Conservation (phyloP, 2,329 filamentous ascomycete species). For the Scopulariopsis brevicaulis region DNA sequence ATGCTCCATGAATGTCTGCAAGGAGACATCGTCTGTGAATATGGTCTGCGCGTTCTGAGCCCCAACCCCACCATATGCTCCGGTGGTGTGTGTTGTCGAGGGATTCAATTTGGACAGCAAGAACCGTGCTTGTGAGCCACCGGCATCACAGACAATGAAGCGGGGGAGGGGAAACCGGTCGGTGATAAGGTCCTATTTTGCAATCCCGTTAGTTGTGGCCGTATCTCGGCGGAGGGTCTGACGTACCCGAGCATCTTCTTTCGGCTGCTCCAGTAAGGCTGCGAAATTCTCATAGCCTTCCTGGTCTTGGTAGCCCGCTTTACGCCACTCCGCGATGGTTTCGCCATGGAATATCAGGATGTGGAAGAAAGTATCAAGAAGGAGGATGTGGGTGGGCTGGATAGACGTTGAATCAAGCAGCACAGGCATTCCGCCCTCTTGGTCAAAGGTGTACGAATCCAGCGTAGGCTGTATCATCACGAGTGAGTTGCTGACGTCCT, state of each 20-base stretch:
- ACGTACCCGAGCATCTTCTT: conserved; percentile 87
- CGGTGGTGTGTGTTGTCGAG: conserved; percentile 89
- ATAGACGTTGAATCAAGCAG: conserved; percentile 93
- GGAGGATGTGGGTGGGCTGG: conserved; percentile 82
- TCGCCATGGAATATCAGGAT: conserved; percentile 99
- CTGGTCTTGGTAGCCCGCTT: conserved; percentile 95
- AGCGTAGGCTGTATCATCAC: conserved; percentile 98
- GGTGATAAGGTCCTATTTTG: conserved; percentile 76
- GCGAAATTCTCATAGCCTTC: conserved; percentile 98
- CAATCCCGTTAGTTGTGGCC: conserved; percentile 12
- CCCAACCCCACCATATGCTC: conserved; percentile 79
- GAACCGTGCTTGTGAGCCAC: conserved; percentile 95
- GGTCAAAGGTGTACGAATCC: conserved; percentile 94
- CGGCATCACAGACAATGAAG: conserved; percentile 98
- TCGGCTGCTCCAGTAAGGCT: conserved; percentile 76
- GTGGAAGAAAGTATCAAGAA: conserved; percentile 98
- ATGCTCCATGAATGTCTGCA: conserved; percentile 99
- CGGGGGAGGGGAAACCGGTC: conserved; percentile 96
- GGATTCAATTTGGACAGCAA: conserved; percentile 94
- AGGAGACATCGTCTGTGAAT: conserved; percentile 94
- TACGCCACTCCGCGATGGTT: conserved; percentile 95
- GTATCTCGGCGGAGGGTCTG: background rate
- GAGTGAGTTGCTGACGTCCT: conserved; percentile 91
- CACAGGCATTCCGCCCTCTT: conserved; percentile 87
- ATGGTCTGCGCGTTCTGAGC: conserved; percentile 89